Base-by-base conservation (phyloP, 2,329 filamentous ascomycete species). In the Magnaporthiopsis rhizophila region DNA sequence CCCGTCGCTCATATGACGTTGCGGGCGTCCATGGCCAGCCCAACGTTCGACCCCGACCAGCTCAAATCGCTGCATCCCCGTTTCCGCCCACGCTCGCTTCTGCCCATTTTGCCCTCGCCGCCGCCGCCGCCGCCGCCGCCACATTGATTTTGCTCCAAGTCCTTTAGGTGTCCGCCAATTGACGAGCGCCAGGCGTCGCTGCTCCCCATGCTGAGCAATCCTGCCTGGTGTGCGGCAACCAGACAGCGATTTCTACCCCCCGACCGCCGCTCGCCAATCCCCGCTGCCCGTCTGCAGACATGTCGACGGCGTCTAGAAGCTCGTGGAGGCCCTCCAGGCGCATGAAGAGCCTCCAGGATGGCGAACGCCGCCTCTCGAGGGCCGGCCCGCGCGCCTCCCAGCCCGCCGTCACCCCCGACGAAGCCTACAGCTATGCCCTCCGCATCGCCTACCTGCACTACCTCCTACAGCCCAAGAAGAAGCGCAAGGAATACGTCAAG, bases 361-460 rank as follows among this genome's bases (percentile, higher is more conserved):
- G 75, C 74, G 70, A 75, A 66, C 70, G 77, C 69, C 70, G 72
- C 61, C 76, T 77, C 65, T 68, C 73, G 60, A 78, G 82, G 67
- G 73, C 78, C 12, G 71, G 74, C 45, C 86, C 85, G 61, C 78
- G 75, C 67, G 75, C 78, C 60, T 78, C 80, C 66, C 74, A 78
- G 61, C 73, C 79, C 62, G 75, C 79, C 64, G 80, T 88, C 68
- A 83, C 81, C 70, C 81, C 86, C 74, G 90, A 96, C 71, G 92
- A 97, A 77, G 93, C 92, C 73, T 97, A 96, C 78, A 90, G 88
- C 68, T 97, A 92, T 78, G 92, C 93, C 71, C 86, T 99, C 64
- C 90, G 95, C 67, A 88, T 91, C 69, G 94, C 94, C 69, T 97
- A 92, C 77, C 89, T 99, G 65, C 85, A 94, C 76, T 96, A 99